These are phyloP conservation scores for Trametes sanguinea DNA, from an alignment of 768 basidiomycete genomes.

Conservation along the genomic window DNA sequence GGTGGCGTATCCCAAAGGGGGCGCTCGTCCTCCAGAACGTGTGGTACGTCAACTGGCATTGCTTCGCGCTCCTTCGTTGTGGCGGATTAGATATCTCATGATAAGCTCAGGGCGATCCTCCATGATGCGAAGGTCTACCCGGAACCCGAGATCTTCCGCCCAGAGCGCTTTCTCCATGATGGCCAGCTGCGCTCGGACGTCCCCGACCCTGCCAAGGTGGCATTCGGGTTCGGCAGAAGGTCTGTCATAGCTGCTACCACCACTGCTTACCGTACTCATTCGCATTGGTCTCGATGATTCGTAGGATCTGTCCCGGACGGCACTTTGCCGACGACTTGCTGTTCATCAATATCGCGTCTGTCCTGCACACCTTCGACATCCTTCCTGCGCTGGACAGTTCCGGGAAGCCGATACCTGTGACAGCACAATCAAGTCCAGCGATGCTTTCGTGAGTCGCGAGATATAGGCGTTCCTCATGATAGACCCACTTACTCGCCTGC, in stretches of 20 bases:
- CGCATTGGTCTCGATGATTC: neutral
- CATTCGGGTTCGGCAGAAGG: constrained; percentile 32
- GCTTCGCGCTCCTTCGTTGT: neutral
- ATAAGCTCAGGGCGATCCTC: constrained; percentile 45
- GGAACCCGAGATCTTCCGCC: constrained; percentile 50
- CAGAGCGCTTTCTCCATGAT: constrained; percentile 46
- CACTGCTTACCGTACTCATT: neutral
- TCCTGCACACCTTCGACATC: constrained; percentile 22
- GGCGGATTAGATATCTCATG: too few relatives aligned
- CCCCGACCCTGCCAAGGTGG: constrained; percentile 13
- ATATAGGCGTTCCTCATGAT: neutral
- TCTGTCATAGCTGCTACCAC: neutral
- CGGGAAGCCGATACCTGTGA: constrained; percentile 9
- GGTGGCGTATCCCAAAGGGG: constrained; percentile 40
- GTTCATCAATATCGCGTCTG: constrained; percentile 17
- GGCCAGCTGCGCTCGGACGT: constrained; percentile 12
- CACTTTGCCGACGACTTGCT: constrained; percentile 14
- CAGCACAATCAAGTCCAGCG: neutral
- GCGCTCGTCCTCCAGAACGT: constrained; percentile 17
- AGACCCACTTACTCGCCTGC: too few relatives aligned
- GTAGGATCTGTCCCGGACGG: constrained; percentile 23
- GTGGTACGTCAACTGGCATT: constrained; percentile 7
- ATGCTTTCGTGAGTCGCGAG: constrained; percentile 5
- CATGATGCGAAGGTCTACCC: constrained; percentile 49
- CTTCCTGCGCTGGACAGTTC: constrained; percentile 1